Base-by-base conservation (phyloP, 164 flowering plant species). In the Vitis rupestris region DNA sequence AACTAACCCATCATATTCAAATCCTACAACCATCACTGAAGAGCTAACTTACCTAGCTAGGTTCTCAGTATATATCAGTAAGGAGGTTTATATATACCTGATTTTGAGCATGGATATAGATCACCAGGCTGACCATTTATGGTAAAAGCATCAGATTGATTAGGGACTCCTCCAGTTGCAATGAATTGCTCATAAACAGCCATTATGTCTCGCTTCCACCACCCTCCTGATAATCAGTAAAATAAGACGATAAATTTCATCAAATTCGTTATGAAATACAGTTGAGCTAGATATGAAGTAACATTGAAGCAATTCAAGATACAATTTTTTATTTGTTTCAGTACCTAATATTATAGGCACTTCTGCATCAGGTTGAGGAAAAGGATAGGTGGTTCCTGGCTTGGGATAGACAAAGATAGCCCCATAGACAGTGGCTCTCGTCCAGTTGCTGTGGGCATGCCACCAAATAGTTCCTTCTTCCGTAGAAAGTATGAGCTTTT, bases 391-490 rank as follows among this genome's bases (percentile, higher is more conserved):
- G 14, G 67, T 37, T 44, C 78, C 79, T 0, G 1, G 52, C 37
- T 52, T 65, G 0, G 85, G 88, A 14, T 66, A 68, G 63, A 84
- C 29, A 8, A 81, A 10, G n/a, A 84, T 66, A 8, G 77, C 69
- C 0, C 88, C 88, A 67, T 83, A 71, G 8, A 83, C 78, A 1
- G 88, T 85, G 12, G 83, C 84, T 29, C 91, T 30, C 1, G 76
- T 27, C 91, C 91, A 85, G 5, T 70, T 85, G 27, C 85, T 87
- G 37, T 86, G 88, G 4, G 88, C 90, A 53, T 86, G 90, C 88
- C 88, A 86, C 90, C 90, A 86, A 0, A 87, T 8, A 0, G 90
- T 85, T 1, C 90, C 90, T 74, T 79, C 85, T 31, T 87, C 87
- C 0, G 30, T 14, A 0, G 83, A 68, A 19, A 85, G 61, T 23